Conservation (phyloP, 257 asterid genomes). For the Nicotiana attenuata region DNA sequence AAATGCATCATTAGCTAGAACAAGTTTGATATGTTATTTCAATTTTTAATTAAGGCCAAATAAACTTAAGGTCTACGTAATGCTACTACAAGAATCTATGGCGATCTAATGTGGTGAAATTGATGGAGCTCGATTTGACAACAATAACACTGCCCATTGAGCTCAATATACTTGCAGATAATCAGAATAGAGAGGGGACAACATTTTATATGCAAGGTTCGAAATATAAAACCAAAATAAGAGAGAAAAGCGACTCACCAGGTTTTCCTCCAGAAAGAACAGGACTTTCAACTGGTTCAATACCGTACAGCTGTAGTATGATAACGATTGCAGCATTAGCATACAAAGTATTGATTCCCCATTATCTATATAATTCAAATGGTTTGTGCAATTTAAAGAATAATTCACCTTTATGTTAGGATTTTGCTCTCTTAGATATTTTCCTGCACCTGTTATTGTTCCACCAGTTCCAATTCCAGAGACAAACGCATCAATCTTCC, state of each 20-base stretch:
- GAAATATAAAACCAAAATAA: background rate
- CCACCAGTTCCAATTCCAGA: slow-evolving; percentile 83
- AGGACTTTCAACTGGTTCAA: slow-evolving; percentile 83
- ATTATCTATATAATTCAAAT: too few relatives aligned
- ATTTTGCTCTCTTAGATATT: slow-evolving; percentile 60
- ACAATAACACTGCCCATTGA: too few relatives aligned
- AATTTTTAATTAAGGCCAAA: background rate
- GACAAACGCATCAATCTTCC: slow-evolving; percentile 54
- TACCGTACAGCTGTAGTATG: slow-evolving; percentile 46
- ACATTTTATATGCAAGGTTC: too few relatives aligned
- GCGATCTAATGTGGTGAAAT: too few relatives aligned
- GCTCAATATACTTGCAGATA: too few relatives aligned
- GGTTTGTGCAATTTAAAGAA: background rate
- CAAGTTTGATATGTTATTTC: too few relatives aligned
- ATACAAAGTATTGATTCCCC: too few relatives aligned
- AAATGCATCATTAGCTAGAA: too few relatives aligned
- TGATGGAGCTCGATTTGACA: too few relatives aligned
- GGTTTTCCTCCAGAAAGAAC: slow-evolving; percentile 88
- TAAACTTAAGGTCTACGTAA: too few relatives aligned
- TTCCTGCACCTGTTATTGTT: slow-evolving; percentile 64
- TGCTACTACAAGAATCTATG: too few relatives aligned
- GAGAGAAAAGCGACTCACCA: slow-evolving; percentile 41
- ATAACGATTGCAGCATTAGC: background rate
- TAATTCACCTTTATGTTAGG: slow-evolving; percentile 49
- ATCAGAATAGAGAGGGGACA: too few relatives aligned